A percentile compares a stretch with the other conserved stretches of the same genome.
phyloP scores from a whole-genome alignment of 331 rosid species.

The Saraca asoca region DNA sequence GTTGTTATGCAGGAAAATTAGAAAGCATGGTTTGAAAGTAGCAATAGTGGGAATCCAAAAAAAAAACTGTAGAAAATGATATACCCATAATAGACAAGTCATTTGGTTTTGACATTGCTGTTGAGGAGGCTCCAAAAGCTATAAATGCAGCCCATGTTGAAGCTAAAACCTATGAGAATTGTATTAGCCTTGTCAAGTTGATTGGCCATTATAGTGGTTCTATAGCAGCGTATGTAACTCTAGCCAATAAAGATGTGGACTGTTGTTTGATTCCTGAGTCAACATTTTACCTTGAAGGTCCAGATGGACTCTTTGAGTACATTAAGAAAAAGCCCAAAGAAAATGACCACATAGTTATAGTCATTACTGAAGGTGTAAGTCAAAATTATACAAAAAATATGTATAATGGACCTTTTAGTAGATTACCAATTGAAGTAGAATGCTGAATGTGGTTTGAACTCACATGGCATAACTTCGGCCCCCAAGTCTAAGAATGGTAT shows the following conservation, averaged over 20 bases:
- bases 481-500: constrained; percentile 37
- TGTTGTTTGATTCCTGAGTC: constrained; percentile 93
- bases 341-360: too few relatives aligned
- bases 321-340: constrained; percentile 60
- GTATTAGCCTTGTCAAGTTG: constrained; percentile 80
- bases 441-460: constrained; percentile 48
- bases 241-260: constrained; percentile 85
- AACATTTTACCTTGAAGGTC: constrained; percentile 79
- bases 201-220: constrained; percentile 92
- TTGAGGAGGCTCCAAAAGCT: constrained; percentile 94
- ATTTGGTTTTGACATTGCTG: constrained; percentile 92
- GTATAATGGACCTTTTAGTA: too few relatives aligned
- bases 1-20: too few relatives aligned
- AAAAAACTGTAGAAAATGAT: constrained; percentile 60
- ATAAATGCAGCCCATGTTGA: constrained; percentile 92
- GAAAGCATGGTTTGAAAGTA: constrained; percentile 57
- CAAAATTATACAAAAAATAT: too few relatives aligned
- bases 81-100: too few relatives aligned
- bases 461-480: constrained; percentile 40
- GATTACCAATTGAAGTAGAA: too few relatives aligned
- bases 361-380: too few relatives aligned
- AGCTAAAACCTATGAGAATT: constrained; percentile 74
- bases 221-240: constrained; percentile 88
- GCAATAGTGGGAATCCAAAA: constrained; percentile 58
- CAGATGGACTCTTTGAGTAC: constrained; percentile 71